Conservation (phyloP, 441 rosid genomes). For the Erodium chrysanthum region DNA sequence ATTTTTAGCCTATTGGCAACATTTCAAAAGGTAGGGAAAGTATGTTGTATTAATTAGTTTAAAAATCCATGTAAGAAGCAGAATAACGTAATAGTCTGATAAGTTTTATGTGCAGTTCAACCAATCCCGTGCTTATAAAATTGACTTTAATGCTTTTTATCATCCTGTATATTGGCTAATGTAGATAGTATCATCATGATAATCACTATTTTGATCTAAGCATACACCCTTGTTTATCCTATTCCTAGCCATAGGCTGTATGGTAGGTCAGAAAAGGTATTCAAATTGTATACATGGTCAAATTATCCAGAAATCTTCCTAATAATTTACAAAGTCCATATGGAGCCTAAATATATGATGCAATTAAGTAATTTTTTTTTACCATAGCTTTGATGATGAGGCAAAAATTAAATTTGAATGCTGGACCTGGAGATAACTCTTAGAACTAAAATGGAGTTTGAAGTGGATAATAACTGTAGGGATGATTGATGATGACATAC, state of each 20-base stretch:
- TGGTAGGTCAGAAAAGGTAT: neutral
- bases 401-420: neutral
- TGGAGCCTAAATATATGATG: neutral
- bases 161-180: neutral
- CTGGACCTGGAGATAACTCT: neutral
- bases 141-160: neutral
- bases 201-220: neutral
- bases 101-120: neutral
- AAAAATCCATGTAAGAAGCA: neutral
- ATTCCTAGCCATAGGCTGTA: neutral
- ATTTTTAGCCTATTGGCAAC: neutral
- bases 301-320: too few species aligned
- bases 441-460: neutral
- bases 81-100: neutral
- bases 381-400: neutral
- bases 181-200: too few species aligned
- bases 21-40: neutral
- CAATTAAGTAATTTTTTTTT: neutral
- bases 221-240: neutral
- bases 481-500: neutral
- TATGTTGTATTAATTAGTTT: neutral
- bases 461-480: neutral
- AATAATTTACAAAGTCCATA: neutral
- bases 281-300: too few species aligned
- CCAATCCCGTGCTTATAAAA: neutral